Evolutionary conservation across 192 early-diverging fungal species (phyloP).

Genomic region (Physocladia obscura): DNA sequence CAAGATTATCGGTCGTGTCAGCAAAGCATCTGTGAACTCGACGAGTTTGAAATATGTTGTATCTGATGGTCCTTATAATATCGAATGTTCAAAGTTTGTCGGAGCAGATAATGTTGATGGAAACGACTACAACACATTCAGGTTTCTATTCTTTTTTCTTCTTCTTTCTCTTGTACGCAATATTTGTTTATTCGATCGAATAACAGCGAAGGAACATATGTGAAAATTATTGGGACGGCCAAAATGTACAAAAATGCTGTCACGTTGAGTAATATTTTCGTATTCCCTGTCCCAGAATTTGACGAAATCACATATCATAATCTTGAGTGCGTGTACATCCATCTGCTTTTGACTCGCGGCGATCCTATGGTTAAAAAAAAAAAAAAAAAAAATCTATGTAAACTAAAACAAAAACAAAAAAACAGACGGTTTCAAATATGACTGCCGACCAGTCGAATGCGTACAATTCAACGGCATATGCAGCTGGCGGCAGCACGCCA

Average conservation of each 20-base stretch:
- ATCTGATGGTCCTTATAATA: slow-evolving; percentile 77
- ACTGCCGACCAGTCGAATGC: slow-evolving; percentile 21
- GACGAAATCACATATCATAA: slow-evolving; percentile 81
- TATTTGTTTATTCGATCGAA: neutral
- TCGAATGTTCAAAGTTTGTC: slow-evolving; percentile 70
- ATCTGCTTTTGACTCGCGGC: slow-evolving; percentile 56
- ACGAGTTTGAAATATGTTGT: slow-evolving; percentile 67
- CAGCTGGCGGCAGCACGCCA: neutral
- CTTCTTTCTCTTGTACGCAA: neutral
- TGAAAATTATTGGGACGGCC: slow-evolving; percentile 64
- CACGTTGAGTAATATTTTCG: slow-evolving; percentile 36
- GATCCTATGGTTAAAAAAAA: neutral
- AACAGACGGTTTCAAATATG: neutral
- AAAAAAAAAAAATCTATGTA: neutral
- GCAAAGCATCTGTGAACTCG: slow-evolving; percentile 51
- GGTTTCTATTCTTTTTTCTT: slow-evolving; percentile 6
- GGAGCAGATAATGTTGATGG: slow-evolving; percentile 11
- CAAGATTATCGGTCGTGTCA: slow-evolving; percentile 71
- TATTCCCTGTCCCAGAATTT: slow-evolving; percentile 60
- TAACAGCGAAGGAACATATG: slow-evolving; percentile 61
- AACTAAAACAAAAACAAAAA: neutral
- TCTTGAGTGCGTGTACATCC: slow-evolving; percentile 65
- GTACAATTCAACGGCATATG: neutral
- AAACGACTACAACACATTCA: neutral
- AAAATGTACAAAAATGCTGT: slow-evolving; percentile 51